Evolutionary conservation across 2,329 filamentous ascomycete genomes (phyloP).

Genomic region (Taxawa tesnikishii): DNA sequence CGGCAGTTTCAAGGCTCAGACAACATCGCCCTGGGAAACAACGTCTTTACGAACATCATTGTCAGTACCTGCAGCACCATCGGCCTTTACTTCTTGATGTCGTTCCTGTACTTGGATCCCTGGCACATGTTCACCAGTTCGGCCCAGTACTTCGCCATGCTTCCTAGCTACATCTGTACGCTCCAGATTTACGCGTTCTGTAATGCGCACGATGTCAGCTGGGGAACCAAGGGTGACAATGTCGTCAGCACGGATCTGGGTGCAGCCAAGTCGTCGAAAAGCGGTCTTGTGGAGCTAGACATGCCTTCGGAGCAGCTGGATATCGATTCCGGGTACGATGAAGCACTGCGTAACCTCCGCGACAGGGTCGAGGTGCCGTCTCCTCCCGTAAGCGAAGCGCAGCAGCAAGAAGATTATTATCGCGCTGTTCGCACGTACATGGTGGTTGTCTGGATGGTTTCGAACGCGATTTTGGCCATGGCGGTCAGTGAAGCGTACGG

Average conservation of each 20-base stretch:
- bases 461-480: slow-evolving; percentile 90
- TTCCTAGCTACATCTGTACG: slow-evolving; percentile 92
- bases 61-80: slow-evolving; percentile 80
- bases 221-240: slow-evolving; percentile 98
- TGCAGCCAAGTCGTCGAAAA: slow-evolving; percentile 62
- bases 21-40: slow-evolving; percentile 57
- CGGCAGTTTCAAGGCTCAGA: slow-evolving; percentile 47
- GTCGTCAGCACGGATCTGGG: slow-evolving; percentile 86
- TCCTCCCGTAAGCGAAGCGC: slow-evolving; percentile 52
- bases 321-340: slow-evolving; percentile 95
- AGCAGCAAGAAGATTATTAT: slow-evolving; percentile 98
- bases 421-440: slow-evolving; percentile 95
- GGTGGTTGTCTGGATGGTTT: slow-evolving; percentile 88
- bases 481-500: slow-evolving; percentile 77
- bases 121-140: slow-evolving; percentile 98
- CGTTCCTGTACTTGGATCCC: slow-evolving; percentile 89
- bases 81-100: slow-evolving; percentile 93
- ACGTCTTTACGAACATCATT: slow-evolving; percentile 90
- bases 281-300: slow-evolving; percentile 76
- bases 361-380: slow-evolving; percentile 75
- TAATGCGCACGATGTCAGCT: slow-evolving; percentile 97
- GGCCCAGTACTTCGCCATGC: slow-evolving; percentile 80
- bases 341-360: slow-evolving; percentile 87
- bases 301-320: slow-evolving; percentile 98
- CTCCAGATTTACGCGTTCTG: slow-evolving; percentile 98